Percentiles rank a stretch among this genome's conserved stretches.
phyloP scores from a whole-genome alignment of 768 basidiomycete species.

The Strobilomyces confusus region DNA sequence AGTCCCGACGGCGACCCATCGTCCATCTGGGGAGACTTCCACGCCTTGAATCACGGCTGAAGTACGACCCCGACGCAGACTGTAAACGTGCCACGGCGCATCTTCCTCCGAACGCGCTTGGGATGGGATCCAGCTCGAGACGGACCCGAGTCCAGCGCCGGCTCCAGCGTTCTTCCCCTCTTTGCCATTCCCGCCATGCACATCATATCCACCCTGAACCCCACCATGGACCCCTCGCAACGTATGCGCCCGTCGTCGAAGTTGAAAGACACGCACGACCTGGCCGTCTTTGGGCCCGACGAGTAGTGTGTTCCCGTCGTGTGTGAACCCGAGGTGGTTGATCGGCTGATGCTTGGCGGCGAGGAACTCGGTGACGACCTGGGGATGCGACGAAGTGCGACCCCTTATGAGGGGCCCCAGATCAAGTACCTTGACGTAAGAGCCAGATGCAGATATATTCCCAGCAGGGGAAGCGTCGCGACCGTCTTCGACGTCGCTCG shows the following conservation, averaged over 20 bases:
- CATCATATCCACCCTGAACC: not conserved
- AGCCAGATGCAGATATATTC: constrained; percentile 29
- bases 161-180: constrained; percentile 1
- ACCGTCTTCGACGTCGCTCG: constrained; percentile 11
- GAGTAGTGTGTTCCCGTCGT: constrained; percentile 49
- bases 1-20: constrained; percentile 70
- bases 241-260: constrained; percentile 28
- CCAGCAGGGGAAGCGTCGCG: constrained; percentile 4
- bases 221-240: constrained; percentile 14
- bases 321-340: constrained; percentile 45
- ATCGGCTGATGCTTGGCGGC: constrained; percentile 47
- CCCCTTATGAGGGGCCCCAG: constrained; percentile 35
- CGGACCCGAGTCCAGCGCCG: constrained; percentile 1
- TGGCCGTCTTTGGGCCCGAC: constrained; percentile 56
- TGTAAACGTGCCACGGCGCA: constrained; percentile 57
- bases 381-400: constrained; percentile 21
- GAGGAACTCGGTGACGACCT: constrained; percentile 44
- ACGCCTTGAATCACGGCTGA: constrained; percentile 56
- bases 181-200: not conserved
- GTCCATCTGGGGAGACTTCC: constrained; percentile 43
- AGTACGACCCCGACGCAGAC: constrained; percentile 69
- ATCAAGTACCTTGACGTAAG: constrained; percentile 53
- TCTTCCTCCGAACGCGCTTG: constrained; percentile 10
- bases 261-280: constrained; percentile 45
- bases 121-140: constrained; percentile 1